Conservation (phyloP, 2,329 filamentous ascomycete genomes). For the Zasmidium angulare region DNA sequence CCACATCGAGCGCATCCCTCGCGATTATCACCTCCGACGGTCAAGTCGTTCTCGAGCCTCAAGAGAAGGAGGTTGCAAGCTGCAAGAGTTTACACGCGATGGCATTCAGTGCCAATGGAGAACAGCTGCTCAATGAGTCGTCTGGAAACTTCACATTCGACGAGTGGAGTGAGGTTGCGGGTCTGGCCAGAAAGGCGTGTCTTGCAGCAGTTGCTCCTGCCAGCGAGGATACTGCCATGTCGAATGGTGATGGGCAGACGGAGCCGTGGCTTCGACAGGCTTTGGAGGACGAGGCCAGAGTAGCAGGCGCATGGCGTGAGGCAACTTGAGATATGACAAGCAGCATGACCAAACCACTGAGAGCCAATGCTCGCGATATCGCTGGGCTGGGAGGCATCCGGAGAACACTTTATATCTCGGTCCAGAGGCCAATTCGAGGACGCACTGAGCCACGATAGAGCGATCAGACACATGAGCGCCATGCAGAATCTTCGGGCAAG, state of each 20-base stretch:
- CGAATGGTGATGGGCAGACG: slow-evolving; percentile 33
- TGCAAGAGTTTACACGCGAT: slow-evolving; percentile 78
- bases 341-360: neutral
- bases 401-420: too few species aligned
- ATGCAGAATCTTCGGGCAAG: too few species aligned
- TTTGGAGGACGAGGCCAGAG: slow-evolving; percentile 40
- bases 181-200: slow-evolving; percentile 66
- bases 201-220: slow-evolving; percentile 43
- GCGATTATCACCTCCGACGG: slow-evolving; percentile 54
- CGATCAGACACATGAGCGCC: too few species aligned
- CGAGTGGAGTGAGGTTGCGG: slow-evolving; percentile 72
- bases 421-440: too few species aligned
- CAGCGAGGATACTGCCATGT: slow-evolving; percentile 41
- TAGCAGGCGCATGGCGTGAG: slow-evolving; percentile 43
- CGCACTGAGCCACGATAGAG: too few species aligned
- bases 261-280: slow-evolving; percentile 43
- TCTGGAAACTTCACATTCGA: slow-evolving; percentile 73
- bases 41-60: slow-evolving; percentile 56
- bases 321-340: neutral
- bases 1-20: slow-evolving; percentile 66
- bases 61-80: slow-evolving; percentile 59
- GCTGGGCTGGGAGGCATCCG: too few species aligned
- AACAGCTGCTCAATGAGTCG: slow-evolving; percentile 76
- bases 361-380: too few species aligned
- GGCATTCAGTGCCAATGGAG: slow-evolving; percentile 71